phyloP scores from a whole-genome alignment of 2,329 filamentous ascomycete genomes.

The Monilinia vaccinii-corymbosi region DNA sequence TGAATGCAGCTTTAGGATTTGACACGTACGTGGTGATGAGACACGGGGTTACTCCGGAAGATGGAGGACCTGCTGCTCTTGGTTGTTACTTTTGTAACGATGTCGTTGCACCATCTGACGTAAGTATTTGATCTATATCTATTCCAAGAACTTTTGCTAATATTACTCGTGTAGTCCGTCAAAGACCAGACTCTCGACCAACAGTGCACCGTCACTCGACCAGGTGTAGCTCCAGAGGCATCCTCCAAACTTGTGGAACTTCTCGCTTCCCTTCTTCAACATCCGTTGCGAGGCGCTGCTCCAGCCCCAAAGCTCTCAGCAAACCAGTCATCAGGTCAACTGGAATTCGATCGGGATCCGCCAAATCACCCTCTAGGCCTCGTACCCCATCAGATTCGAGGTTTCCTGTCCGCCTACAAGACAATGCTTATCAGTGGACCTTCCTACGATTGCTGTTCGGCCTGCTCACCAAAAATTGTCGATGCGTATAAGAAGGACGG shows the following conservation, averaged over 20 bases:
- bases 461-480: constrained; percentile 64
- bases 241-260: constrained; percentile 87
- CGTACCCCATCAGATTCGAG: constrained; percentile 73
- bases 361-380: constrained; percentile 54
- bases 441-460: constrained; percentile 74
- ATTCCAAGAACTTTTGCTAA: constrained; percentile 10
- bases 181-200: constrained; percentile 95
- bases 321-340: constrained; percentile 30
- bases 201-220: constrained; percentile 93
- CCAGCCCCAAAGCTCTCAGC: constrained; percentile 40
- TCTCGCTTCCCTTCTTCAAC: constrained; percentile 78
- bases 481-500: constrained; percentile 56
- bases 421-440: constrained; percentile 64
- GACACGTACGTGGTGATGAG: constrained; percentile 97
- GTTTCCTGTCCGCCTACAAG: constrained; percentile 65
- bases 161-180: constrained; percentile 54
- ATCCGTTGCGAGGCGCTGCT: constrained; percentile 60
- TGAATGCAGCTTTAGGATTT: constrained; percentile 94
- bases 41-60: constrained; percentile 61
- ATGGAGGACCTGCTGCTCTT: constrained; percentile 54
- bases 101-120: constrained; percentile 87
- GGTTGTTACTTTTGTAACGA: constrained; percentile 99
- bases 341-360: constrained; percentile 44
- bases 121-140: constrained; percentile 39
- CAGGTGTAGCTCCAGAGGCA: constrained; percentile 84